Base-by-base conservation (phyloP, 805 yeast species). In the Saccharomycopsis microspora region DNA sequence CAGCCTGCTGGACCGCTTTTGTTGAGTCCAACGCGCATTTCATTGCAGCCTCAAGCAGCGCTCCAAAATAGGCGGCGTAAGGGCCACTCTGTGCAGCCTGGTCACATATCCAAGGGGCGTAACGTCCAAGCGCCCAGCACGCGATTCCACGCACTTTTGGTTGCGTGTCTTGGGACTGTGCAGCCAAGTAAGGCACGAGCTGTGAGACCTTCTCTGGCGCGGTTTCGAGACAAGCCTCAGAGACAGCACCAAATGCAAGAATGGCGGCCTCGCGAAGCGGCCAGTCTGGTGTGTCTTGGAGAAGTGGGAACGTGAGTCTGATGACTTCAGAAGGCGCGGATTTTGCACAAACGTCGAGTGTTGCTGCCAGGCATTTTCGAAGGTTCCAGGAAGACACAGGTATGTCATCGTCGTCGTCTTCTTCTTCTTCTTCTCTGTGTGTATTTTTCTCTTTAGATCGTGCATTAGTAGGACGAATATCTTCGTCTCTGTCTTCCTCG, bases 1-100 rank as follows among this genome's bases (percentile, higher is more conserved):
- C 96, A 48, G 95, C 83, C 58, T 88, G 90, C 65, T 93, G 98
- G n/a, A 90, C 98, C 49, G 83, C 84, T 60, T 89, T 88, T 67
- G 86, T 87, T 45, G 69, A 72, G 62, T 93, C 97, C 55, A 87
- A 67, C 29, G 85, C 78, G 64, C 93, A 83, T 44, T 62, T 67
- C 60, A 93, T 73, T 43, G 93, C 73, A 2, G 93, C 76, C 56
- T 83, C 80, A 50, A 93, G 72, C 0, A 93, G 86, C 4, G 93
- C 93, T 49, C 74, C 68, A 60, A 85, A 82, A 57, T 82, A 83
- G 53, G 68, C 73, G 5, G 87, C 72, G 60, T 76, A 83, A 31
- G 74, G 66, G 7, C 85, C 82, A 40, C 78, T 76, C 40, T 67
- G 70, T 48, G 68, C 70, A 1, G 85, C 84, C 59, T 84, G 86